Base-by-base conservation (phyloP, 1,139 yeast species). In the Sugiyamaella castrensis region DNA sequence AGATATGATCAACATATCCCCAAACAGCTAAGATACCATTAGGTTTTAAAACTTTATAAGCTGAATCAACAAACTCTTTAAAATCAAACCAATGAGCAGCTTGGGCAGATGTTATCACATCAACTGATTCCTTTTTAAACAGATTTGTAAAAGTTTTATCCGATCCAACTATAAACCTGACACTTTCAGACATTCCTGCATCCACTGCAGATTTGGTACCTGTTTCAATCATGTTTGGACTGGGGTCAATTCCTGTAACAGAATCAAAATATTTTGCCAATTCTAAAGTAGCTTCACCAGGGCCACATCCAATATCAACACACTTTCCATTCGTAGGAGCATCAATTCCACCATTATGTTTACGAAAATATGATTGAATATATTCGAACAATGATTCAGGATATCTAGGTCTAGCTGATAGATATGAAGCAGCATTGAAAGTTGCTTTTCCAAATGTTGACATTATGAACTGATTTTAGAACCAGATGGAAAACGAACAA, bases 291-390 rank as follows among this genome's bases (percentile, higher is more conserved):
- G 85, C 92, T 55, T 82, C 82, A 0, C 96, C 96, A 0, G 96
- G 84, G 1, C 96, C 96, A 62, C 89, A 82, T 0, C 96, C 96
- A 13, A 86, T 70, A 65, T 88, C 96, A 7, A 87, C 31, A 36
- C 48, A 43, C 10, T 16, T 29, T 13, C 40, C 32, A 26, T 37
- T 34, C 9, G 32, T 37, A 7, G 46, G 26, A 8, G 51, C 13
- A 24, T 44, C 29, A 43, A 79, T 48, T 68, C 67, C 19, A 26
- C 53, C 3, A 44, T 51, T 43, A 47, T 50, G 19, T 42, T 52
- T 43, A 36, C 48, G 32, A 52, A 47, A 28, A 42, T 45, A 37
- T 29, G 47, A 24, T 30, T 55, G 42, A 53, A 55, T 46, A 48
- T 51, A 40, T 34, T 48, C 28, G 54, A 54, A 40, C 37, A 57